Conservation (phyloP, 805 yeast genomes). For the Suhomyces sp. region DNA sequence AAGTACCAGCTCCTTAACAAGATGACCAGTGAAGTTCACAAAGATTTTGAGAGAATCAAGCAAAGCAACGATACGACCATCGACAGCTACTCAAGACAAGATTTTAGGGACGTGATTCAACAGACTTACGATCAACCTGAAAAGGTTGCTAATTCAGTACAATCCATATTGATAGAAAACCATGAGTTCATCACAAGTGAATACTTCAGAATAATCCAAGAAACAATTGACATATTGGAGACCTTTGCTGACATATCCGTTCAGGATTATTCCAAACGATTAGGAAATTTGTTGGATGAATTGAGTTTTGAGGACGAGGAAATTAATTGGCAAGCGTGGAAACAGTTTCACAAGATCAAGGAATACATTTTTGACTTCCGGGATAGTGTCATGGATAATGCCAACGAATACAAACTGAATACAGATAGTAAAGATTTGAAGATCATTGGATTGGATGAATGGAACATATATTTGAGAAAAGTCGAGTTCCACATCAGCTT, state of each 20-base stretch:
- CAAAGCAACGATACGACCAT: conserved; percentile 12
- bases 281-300: conserved; percentile 50
- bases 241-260: conserved; percentile 70
- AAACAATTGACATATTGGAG: conserved; percentile 63
- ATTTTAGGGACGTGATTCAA: conserved; percentile 33
- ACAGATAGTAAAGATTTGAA: conserved; percentile 6
- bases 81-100: conserved; percentile 30
- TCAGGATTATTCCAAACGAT: conserved; percentile 59
- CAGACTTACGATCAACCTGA: conserved; percentile 23
- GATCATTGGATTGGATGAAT: conserved; percentile 33
- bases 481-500: conserved; percentile 47
- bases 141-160: conserved; percentile 19
- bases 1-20: conserved; percentile 30
- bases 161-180: conserved; percentile 20
- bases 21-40: conserved; percentile 30
- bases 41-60: conserved; percentile 31
- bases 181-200: conserved; percentile 26
- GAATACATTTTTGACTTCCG: conserved; percentile 52
- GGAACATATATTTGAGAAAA: conserved; percentile 35
- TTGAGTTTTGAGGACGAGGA: conserved; percentile 32
- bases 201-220: conserved; percentile 34
- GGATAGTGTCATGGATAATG: conserved; percentile 44
- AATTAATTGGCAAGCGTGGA: conserved; percentile 39
- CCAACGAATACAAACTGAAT: conserved; percentile 19
- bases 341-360: conserved; percentile 55